Evolutionary conservation across 352 stramenopile species (phyloP).

Genomic region (Pythium phragmitis): DNA sequence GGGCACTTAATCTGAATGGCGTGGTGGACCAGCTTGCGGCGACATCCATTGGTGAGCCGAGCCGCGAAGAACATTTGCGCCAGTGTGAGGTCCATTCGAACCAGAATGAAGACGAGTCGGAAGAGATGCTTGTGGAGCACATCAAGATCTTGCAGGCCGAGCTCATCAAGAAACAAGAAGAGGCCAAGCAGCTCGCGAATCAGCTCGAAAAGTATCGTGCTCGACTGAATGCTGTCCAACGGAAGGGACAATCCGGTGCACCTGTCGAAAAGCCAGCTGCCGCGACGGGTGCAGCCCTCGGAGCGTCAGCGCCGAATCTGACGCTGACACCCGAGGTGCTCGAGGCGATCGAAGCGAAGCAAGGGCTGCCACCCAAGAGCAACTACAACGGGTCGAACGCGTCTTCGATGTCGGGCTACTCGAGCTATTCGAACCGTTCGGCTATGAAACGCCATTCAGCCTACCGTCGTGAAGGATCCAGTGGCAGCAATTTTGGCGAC

Average conservation of each 20-base stretch:
- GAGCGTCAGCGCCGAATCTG: constrained; percentile 14
- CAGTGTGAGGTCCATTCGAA: constrained; percentile 43
- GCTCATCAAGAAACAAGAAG: constrained; percentile 75
- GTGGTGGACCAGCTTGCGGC: constrained; percentile 11
- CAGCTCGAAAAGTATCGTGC: constrained; percentile 28
- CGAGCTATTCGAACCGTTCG: constrained; percentile 32
- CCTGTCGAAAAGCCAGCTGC: neutral
- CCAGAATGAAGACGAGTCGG: constrained; percentile 56
- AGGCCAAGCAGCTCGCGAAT: constrained; percentile 26
- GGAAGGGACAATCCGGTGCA: constrained; percentile 2
- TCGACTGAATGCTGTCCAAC: constrained; percentile 14
- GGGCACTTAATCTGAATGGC: constrained; percentile 11
- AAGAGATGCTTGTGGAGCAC: constrained; percentile 58
- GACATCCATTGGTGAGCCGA: constrained; percentile 21
- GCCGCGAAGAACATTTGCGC: constrained; percentile 21
- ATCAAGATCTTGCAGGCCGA: constrained; percentile 69
- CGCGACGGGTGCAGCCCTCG: neutral
- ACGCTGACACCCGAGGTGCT: constrained; percentile 32
- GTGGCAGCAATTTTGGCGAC: constrained; percentile 19
- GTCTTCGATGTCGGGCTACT: constrained; percentile 35
- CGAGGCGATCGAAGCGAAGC: constrained; percentile 29
- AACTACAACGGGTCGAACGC: constrained; percentile 33
- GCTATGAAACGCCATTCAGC: constrained; percentile 18
- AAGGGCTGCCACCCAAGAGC: constrained; percentile 28
- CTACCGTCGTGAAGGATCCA: constrained; percentile 26